A percentile compares a stretch with the other conserved stretches of the same genome.
Conservation (phyloP, 345 rosid species). For the Populus alba region DNA sequence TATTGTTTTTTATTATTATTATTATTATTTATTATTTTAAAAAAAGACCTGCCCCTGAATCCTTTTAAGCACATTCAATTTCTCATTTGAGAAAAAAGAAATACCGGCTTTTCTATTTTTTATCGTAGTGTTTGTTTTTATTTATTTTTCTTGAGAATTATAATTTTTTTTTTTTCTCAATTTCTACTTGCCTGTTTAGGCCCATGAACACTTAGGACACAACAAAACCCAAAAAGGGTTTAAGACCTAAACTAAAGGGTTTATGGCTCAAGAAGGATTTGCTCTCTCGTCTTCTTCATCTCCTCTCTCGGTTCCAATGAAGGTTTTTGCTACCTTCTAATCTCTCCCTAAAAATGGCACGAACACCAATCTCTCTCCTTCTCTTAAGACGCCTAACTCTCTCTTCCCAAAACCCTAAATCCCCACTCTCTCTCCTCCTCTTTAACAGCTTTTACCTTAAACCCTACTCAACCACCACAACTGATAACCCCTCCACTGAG, state of each 20-base stretch:
- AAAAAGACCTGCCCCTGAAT: too few relatives aligned
- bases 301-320: constrained; percentile 8
- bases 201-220: too few relatives aligned
- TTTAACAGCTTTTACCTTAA: constrained; percentile 9
- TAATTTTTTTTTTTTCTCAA: too few relatives aligned
- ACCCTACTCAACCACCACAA: constrained; percentile 26
- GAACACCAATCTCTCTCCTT: constrained; percentile 43
- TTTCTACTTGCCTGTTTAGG: too few relatives aligned
- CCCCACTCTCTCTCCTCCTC: constrained; percentile 19
- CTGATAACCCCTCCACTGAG: constrained; percentile 15
- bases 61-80: too few relatives aligned
- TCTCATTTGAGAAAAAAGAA: too few relatives aligned
- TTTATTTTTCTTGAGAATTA: too few relatives aligned
- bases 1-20: too few relatives aligned
- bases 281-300: not conserved
- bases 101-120: too few relatives aligned
- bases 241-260: not conserved
- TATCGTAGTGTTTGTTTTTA: too few relatives aligned
- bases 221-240: not conserved
- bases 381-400: constrained; percentile 44
- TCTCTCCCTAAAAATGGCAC: constrained; percentile 34
- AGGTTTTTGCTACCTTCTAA: constrained; percentile 9
- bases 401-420: constrained; percentile 22
- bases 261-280: not conserved
- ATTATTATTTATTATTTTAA: too few relatives aligned